Conservation (phyloP, 2,329 filamentous ascomycete species). For the Rugonectria rugulosa region DNA sequence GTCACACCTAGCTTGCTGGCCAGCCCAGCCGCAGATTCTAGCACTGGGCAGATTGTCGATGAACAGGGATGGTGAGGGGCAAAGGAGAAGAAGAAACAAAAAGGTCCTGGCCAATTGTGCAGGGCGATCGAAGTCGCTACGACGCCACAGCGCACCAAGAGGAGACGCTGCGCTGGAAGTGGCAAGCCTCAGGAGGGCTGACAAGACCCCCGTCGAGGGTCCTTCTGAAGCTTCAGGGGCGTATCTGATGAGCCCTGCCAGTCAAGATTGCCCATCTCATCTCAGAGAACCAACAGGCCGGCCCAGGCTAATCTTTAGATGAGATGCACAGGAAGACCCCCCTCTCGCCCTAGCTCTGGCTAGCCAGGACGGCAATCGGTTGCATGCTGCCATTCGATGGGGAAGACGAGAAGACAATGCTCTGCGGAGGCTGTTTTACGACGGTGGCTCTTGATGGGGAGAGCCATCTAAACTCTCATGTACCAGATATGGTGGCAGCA, state of each 20-base stretch:
- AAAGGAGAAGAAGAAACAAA: not conserved
- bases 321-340: not conserved
- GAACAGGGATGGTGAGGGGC: constrained; percentile 1
- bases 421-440: too few relatives aligned
- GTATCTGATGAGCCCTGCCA: constrained; percentile 1
- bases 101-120: constrained; percentile 12
- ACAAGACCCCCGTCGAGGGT: not conserved
- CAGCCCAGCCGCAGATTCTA: not conserved
- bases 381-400: constrained; percentile 8
- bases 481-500: too few relatives aligned
- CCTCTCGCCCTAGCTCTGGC: not conserved
- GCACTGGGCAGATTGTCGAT: constrained; percentile 2
- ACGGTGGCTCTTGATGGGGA: too few relatives aligned
- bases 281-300: not conserved
- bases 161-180: too few relatives aligned
- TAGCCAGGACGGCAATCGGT: not conserved
- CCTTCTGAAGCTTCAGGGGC: not conserved
- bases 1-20: not conserved
- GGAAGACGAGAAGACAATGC: too few relatives aligned
- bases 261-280: constrained; percentile 5
- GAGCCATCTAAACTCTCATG: too few relatives aligned
- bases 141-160: constrained; percentile 11
- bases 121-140: constrained; percentile 18
- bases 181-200: constrained; percentile 15
- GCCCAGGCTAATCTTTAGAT: not conserved